These are phyloP conservation scores for Penicillium macrosclerotiorum DNA, from an alignment of 495 filamentous ascomycete species.

Conservation along the genomic window DNA sequence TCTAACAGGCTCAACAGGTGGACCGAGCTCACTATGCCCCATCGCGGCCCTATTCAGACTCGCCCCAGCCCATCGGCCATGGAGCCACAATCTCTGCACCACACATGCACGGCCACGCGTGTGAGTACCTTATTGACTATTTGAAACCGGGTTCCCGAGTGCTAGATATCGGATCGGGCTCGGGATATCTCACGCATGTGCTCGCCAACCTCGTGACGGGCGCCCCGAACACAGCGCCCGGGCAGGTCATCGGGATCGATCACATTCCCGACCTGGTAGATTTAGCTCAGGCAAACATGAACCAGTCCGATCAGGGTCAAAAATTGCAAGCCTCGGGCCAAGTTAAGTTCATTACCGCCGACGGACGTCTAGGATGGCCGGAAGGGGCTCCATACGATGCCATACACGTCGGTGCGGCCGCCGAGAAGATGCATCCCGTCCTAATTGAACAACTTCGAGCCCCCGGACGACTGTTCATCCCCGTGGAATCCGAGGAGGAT, in stretches of 20 bases:
- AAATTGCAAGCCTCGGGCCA: constrained; percentile 55
- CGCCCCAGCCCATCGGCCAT: constrained; percentile 85
- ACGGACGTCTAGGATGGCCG: constrained; percentile 77
- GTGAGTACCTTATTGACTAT: constrained; percentile 64
- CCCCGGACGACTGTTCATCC: constrained; percentile 84
- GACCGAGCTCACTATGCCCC: constrained; percentile 82
- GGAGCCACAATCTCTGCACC: constrained; percentile 90
- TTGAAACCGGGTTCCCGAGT: constrained; percentile 56
- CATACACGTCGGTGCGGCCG: constrained; percentile 94
- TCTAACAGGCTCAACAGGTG: constrained; percentile 62
- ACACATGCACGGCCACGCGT: constrained; percentile 90
- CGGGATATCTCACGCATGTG: constrained; percentile 89
- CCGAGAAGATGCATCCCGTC: constrained; percentile 65
- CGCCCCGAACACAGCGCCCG: constrained; percentile 30
- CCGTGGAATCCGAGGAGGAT: constrained; percentile 61
- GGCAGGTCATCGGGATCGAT: constrained; percentile 78
- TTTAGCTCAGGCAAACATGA: constrained; percentile 70
- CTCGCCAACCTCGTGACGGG: constrained; percentile 74
- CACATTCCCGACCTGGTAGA: constrained; percentile 80
- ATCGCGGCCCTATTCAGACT: constrained; percentile 80
- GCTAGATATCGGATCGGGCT: constrained; percentile 87
- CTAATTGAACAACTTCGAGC: constrained; percentile 75
- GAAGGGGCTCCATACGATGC: constrained; percentile 70
- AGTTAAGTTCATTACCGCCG: constrained; percentile 73
- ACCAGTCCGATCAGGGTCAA: constrained; percentile 65